Base-by-base conservation (phyloP, 2,329 filamentous ascomycete species). In the Colletotrichum cereale region DNA sequence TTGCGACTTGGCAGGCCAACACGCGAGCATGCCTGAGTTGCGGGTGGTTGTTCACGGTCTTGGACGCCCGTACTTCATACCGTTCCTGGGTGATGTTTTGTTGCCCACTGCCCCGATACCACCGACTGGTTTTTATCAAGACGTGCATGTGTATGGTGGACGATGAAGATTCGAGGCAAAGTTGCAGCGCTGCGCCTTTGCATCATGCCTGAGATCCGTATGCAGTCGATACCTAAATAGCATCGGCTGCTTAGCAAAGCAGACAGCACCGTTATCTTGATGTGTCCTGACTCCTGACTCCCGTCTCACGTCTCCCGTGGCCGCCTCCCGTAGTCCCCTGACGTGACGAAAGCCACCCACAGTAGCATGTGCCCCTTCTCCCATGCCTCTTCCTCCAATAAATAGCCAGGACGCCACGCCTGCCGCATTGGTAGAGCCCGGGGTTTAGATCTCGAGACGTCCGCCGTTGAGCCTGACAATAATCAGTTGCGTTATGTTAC, bases 1-100 rank as follows among this genome's bases (percentile, higher is more conserved):
- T 68, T 68, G 69, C 53, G 38, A 72, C 69, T 69, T 69, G 65
- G 53, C 65, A 60, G 65, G 69, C 69, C 69, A 72, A 72, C 69
- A 66, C 52, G 58, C 58, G 38, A 72, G 66, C 67, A 72, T 68
- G 67, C 67, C 40, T 56, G n/a, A 60, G 55, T 36, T 56, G 57
- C 16, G 14, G 42, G 24, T 14, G 36, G 36, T 52, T 10, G 50
- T 38, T 44, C 31, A 36, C 29, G 18, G 64, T 34, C 31, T 50
- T 12, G 8, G 24, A 29, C 36, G 12, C 16, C 26, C 29, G 21
- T 26, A 48, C 29, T 18, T 21, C 6, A 18, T 42, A 42, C 40
- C 16, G 18, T 42, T 42, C 16, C n/a, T 48, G 24, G 12, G 56
- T n/a, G 18, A 21, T 61, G 16, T 36, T 14, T 62, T 38, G 11